Evolutionary conservation across 2,329 filamentous ascomycete species (phyloP).

Genomic region (Dactylonectria estremocensis): DNA sequence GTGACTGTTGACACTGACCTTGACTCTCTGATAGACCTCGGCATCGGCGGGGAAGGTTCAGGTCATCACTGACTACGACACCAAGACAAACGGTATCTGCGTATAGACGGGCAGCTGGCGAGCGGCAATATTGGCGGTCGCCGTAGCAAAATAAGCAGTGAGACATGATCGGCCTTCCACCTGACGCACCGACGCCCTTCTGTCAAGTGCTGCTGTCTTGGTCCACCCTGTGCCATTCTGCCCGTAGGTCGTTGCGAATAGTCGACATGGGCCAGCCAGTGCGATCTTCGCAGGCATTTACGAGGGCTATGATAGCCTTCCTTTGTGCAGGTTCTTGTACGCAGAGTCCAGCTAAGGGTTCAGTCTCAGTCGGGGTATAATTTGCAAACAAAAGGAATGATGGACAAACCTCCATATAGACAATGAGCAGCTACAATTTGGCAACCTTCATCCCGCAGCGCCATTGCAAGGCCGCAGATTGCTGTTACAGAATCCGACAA

Average conservation of each 20-base stretch:
- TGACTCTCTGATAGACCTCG: conserved; percentile 10
- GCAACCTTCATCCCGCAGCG: conserved; percentile 56
- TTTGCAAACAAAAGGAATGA: background rate
- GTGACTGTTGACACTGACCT: conserved; percentile 8
- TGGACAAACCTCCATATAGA: conserved; percentile 52
- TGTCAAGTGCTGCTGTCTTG: conserved; percentile 19
- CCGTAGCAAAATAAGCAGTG: background rate
- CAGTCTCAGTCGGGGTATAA: conserved; percentile 2
- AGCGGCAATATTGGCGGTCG: background rate
- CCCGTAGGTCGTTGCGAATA: conserved; percentile 51
- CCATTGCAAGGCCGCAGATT: conserved; percentile 65
- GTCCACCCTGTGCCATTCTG: conserved; percentile 49
- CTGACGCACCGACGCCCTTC: background rate
- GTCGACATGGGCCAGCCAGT: conserved; percentile 57
- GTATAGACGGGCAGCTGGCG: conserved; percentile 1
- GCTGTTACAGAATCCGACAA: conserved; percentile 43
- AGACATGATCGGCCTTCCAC: background rate
- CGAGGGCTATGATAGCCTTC: conserved; percentile 54
- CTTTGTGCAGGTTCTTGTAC: conserved; percentile 56
- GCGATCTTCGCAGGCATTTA: conserved; percentile 53
- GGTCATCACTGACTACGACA: conserved; percentile 28
- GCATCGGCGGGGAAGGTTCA: conserved; percentile 28
- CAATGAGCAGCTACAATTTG: conserved; percentile 60
- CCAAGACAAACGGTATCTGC: conserved; percentile 6
- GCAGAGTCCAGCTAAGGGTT: conserved; percentile 56